A percentile compares a stretch with the other conserved stretches of the same genome.
These are phyloP conservation scores for Colletotrichum sojae DNA, from an alignment of 2,329 filamentous ascomycete species.

Conservation along the genomic window DNA sequence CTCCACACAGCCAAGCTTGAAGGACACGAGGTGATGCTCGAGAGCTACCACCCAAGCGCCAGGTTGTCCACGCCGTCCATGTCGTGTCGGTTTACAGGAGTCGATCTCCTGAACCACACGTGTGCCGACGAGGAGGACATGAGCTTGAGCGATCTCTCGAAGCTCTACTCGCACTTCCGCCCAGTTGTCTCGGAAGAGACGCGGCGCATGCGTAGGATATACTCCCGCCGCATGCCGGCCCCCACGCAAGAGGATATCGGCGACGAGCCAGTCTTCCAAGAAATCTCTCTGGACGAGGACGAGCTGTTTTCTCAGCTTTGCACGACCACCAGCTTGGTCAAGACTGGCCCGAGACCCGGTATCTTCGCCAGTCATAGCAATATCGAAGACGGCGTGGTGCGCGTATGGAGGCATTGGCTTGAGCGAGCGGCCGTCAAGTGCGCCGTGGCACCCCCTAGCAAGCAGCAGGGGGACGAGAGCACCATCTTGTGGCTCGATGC, in stretches of 20 bases:
- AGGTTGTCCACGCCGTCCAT: slow-evolving; percentile 79
- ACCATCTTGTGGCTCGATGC: slow-evolving; percentile 78
- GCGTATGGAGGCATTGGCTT: slow-evolving; percentile 83
- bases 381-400: slow-evolving; percentile 76
- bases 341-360: slow-evolving; percentile 71
- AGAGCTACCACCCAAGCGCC: slow-evolving; percentile 82
- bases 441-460: slow-evolving; percentile 45
- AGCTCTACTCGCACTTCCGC: slow-evolving; percentile 79
- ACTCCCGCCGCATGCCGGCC: slow-evolving; percentile 46
- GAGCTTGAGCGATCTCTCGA: slow-evolving; percentile 59
- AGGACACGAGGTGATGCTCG: slow-evolving; percentile 79
- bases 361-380: slow-evolving; percentile 76
- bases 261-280: slow-evolving; percentile 67
- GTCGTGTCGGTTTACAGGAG: slow-evolving; percentile 76
- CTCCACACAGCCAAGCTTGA: slow-evolving; percentile 69
- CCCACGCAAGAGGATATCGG: slow-evolving; percentile 45
- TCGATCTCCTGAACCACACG: slow-evolving; percentile 68
- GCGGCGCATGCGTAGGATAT: slow-evolving; percentile 51
- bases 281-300: slow-evolving; percentile 75
- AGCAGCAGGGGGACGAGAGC: slow-evolving; percentile 40
- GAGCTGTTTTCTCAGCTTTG: slow-evolving; percentile 84
- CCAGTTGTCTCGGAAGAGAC: slow-evolving; percentile 72
- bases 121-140: slow-evolving; percentile 21
- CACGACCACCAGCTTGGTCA: slow-evolving; percentile 77
- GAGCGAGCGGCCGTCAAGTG: slow-evolving; percentile 64